Evolutionary conservation across 2,329 filamentous ascomycete species (phyloP), one percentile per base, ranked within the genome.

Genomic region (Aspergillus costaricaensis): DNA sequence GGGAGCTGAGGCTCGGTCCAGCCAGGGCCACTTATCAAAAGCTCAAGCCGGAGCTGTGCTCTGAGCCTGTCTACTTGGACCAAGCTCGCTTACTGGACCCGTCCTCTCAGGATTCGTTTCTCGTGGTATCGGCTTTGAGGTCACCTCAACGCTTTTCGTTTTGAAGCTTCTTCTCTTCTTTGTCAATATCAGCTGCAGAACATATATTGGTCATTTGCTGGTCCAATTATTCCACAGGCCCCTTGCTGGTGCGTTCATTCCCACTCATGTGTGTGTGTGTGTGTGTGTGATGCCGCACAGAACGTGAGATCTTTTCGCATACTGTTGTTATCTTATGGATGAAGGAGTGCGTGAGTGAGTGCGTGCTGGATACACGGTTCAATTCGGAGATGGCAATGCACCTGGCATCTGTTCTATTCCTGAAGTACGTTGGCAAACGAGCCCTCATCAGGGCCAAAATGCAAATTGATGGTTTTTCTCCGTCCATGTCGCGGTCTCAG

Each of bases 141-240:
- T 38, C n/a, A 59, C 27, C 32, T 36, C 32, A 36, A 36, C 10
- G 32, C 49, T 38, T 49, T 56, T 32, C 53, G 25, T 48, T 39
- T 54, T 15, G 41, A 25, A 27, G 32, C 44, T 48, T 59, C 32
- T 59, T 51, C 36, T 38, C 47, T 59, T 65, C 57, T 62, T 41
- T 64, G 65, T 66, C 44, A 21, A 63, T 66, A 66, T 63, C 48
- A 30, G 38, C 36, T 54, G 8, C 48, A 58, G 47, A 23, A 57
- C 30, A 58, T 32, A 57, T 61, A 56, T 60, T 64, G 39, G 49
- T 49, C 21, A 38, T 50, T 36, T 54, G 17, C 10, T 44, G 41
- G 41, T 44, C 19, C 19, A 19, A 10, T 44, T 23, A 12, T 30
- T 17, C 17, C 25, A 30, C 15, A 50, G 17, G 25, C 10, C 5